Base-by-base conservation (phyloP, 164 flowering plant genomes). In the Macadamia integrifolia region DNA sequence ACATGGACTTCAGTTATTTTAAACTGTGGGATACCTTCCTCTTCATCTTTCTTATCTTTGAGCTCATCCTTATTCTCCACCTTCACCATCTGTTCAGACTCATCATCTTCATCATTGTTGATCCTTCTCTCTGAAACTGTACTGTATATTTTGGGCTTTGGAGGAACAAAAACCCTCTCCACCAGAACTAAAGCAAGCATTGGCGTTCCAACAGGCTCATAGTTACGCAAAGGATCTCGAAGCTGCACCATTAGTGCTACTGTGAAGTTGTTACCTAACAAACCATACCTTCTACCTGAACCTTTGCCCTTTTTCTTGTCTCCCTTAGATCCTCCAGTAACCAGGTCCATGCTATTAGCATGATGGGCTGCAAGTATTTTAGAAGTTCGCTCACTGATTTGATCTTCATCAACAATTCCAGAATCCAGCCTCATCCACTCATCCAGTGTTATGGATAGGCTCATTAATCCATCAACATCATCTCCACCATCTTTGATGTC, bases 121-220 rank as follows among this genome's bases (percentile, higher is more conserved):
- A 49, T 80, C 29, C 71, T 78, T 3, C 78, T 56, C 44, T 72
- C 75, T 5, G 90, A 82, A 50, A 90, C 91, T 23, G 78, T 83
- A 69, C 80, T 57, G 69, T 79, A 87, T 72, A 92, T 82, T 81
- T 69, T 90, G 17, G 93, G 93, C 74, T 90, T 92, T 62, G 94
- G 96, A 61, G 91, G 92, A 29, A 88, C 77, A 70, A 88, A 87
- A 13, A 88, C 91, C 80, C 97, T 82, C 81, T 90, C 93, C 31
- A 90, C 97, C 67, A 92, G 98, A 73, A 94, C 80, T 44, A 94
- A 84, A 58, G 98, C 72, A 74, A 94, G 99, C 99, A 92, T 94
- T 61, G 99, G 98, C 12, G 94, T 73, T 40, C 99, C 98, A 71
- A 94, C 99, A 0, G 92, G 88, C 72, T 92, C 98, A 72, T 87